Base-by-base conservation (phyloP, 495 filamentous ascomycete genomes). In the Pyrenopolyporus hunteri region DNA sequence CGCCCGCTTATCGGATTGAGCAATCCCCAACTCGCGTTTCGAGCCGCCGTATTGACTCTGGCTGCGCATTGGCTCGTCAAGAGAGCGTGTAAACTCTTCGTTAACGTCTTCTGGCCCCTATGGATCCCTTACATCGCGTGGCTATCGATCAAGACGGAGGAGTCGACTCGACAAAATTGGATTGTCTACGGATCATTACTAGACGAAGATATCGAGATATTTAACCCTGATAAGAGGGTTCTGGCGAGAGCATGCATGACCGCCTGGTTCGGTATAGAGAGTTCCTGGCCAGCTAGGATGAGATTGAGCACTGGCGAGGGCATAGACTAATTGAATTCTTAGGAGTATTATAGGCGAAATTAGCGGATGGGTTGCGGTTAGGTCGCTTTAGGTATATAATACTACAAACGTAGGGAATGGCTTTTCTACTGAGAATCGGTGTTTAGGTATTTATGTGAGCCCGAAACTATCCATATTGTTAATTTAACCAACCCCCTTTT, bases 241-340 rank as follows among this genome's bases (percentile, higher is more conserved):
- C 17, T 25, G 4, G 32, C 25, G n/a, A 63, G 52, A 10, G 51
- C 33, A 25, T 1, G 26, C 0, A 70, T 67, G 67, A 67, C 67
- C 4, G 26, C 28, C 0, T 9, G 64, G 2, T 67, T 57, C 25
- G 67, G 67, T 0, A 31, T 70, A 2, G 37, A 43, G 37, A 67
- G 56, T n/a, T 67, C 67, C 4, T 70, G 67, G 67, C 67, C 67
- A 10, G 45, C 51, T 43, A 61, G 63, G 52, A 57, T 67, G 44
- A 58, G 48, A 4, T 16, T 70, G 8, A 57, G 50, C n/a, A 19
- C 17, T 8, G 9, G 23, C 2, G 25, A 48, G 2, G 25, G 33
- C 0, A 26, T 63, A 23, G 42, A 57, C 14, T 57, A 55, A 23
- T 5, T 4, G 1, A 10, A 42, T 23, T 42, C 13, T 23, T n/a